Percentiles rank a stretch among this genome's conserved stretches.
Conservation (phyloP, 306 rosid genomes). For the Casuarina cunninghamiana region DNA sequence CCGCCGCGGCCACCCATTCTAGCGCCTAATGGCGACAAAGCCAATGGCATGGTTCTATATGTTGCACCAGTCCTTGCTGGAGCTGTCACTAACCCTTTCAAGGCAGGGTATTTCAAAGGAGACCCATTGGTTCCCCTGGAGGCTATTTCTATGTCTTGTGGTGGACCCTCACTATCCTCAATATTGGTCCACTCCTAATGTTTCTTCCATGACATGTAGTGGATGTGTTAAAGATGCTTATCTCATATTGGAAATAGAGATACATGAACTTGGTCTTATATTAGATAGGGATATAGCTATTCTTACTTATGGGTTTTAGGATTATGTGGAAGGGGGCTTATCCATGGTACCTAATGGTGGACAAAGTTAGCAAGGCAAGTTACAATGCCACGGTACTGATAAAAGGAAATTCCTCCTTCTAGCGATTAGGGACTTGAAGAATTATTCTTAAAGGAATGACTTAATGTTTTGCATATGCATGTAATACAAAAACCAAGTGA, state of each 20-base stretch:
- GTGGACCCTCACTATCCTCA: no score
- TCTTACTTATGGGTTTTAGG: background rate
- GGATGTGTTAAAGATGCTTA: no score
- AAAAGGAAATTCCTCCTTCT: constrained; percentile 40
- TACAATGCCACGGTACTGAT: constrained; percentile 27
- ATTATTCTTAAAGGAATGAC: background rate
- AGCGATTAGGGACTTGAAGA: constrained; percentile 26
- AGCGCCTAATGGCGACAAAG: background rate
- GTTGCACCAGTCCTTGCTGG: constrained; percentile 27
- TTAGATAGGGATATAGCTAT: no score
- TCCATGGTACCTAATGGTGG: constrained; percentile 23
- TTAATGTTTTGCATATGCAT: no score
- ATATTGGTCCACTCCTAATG: no score
- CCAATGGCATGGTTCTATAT: constrained; percentile 25
- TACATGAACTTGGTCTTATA: no score
- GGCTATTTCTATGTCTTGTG: constrained; percentile 19
- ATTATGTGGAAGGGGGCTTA: no score
- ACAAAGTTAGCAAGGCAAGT: constrained; percentile 16
- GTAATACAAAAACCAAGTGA: no score
- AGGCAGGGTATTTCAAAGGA: constrained; percentile 32
- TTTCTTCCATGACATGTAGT: no score
- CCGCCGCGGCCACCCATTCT: constrained; percentile 12
- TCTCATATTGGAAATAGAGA: no score
- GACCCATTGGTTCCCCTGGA: constrained; percentile 28
- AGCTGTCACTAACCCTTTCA: constrained; percentile 34